Evolutionary conservation across 2,329 filamentous ascomycete species (phyloP).

Genomic region (Knufia petricola): DNA sequence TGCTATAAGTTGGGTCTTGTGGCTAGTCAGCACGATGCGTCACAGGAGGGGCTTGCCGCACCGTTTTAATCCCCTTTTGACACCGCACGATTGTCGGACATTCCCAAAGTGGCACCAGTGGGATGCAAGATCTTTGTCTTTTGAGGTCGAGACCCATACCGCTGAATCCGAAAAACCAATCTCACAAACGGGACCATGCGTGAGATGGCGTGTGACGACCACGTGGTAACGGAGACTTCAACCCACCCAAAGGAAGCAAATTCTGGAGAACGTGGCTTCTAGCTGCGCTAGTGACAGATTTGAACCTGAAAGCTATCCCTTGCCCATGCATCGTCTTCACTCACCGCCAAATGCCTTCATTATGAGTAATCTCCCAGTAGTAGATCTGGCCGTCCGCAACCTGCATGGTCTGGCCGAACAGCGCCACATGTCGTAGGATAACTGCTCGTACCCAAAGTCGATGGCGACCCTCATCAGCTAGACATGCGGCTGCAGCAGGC

Average conservation of each 20-base stretch:
- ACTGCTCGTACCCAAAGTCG: too few species aligned
- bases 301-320: not conserved
- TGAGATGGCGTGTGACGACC: too few species aligned
- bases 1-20: too few species aligned
- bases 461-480: not conserved
- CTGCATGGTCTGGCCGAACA: not conserved
- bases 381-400: not conserved
- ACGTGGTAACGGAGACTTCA: not conserved
- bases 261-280: not conserved
- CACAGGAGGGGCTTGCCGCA: too few species aligned
- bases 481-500: not conserved
- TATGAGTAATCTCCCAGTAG: not conserved
- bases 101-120: too few species aligned
- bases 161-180: too few species aligned
- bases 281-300: not conserved
- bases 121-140: too few species aligned
- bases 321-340: not conserved
- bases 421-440: not conserved
- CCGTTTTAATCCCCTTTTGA: too few species aligned
- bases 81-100: too few species aligned
- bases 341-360: not conserved
- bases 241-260: not conserved
- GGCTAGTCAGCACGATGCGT: too few species aligned
- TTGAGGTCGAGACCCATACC: too few species aligned
- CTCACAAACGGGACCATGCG: too few species aligned